These are phyloP conservation scores for Calonectria fujianensis DNA, from an alignment of 2,329 filamentous ascomycete genomes.

Conservation along the genomic window DNA sequence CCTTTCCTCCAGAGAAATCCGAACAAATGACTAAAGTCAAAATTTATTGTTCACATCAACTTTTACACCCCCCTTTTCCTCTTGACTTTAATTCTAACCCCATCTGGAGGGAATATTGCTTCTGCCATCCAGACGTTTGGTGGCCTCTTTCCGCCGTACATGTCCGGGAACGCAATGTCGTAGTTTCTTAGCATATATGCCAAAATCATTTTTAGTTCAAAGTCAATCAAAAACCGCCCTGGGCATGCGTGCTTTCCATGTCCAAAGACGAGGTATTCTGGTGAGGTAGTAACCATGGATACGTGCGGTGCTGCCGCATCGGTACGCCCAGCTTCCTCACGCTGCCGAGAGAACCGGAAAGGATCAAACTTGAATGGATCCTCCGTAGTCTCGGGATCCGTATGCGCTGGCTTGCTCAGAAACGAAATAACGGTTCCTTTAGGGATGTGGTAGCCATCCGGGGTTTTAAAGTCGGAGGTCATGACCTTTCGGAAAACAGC, in stretches of 20 bases:
- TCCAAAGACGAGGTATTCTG: slow-evolving; percentile 58
- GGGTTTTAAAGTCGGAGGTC: slow-evolving; percentile 55
- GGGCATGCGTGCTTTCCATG: slow-evolving; percentile 61
- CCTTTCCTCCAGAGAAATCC: too few species aligned
- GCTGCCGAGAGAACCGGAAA: slow-evolving; percentile 53
- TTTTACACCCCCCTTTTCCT: slow-evolving; percentile 31
- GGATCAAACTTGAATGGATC: slow-evolving; percentile 26
- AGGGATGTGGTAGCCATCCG: slow-evolving; percentile 40
- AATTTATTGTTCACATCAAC: too few species aligned
- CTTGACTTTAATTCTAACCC: slow-evolving; percentile 46
- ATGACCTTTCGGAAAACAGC: slow-evolving; percentile 56
- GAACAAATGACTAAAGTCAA: too few species aligned
- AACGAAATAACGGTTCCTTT: slow-evolving; percentile 1
- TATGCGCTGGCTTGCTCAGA: background rate
- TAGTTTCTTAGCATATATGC: slow-evolving; percentile 50
- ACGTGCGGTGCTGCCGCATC: slow-evolving; percentile 36
- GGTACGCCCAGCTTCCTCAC: slow-evolving; percentile 53
- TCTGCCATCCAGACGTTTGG: slow-evolving; percentile 49
- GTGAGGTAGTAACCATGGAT: slow-evolving; percentile 47
- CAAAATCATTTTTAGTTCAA: slow-evolving; percentile 59
- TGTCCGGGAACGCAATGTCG: slow-evolving; percentile 46
- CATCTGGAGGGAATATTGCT: slow-evolving; percentile 45
- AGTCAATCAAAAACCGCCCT: slow-evolving; percentile 56
- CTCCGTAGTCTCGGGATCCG: background rate
- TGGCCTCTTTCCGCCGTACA: slow-evolving; percentile 48